Base-by-base conservation (phyloP, 2,329 filamentous ascomycete genomes). In the Aspergillus japonicus region DNA sequence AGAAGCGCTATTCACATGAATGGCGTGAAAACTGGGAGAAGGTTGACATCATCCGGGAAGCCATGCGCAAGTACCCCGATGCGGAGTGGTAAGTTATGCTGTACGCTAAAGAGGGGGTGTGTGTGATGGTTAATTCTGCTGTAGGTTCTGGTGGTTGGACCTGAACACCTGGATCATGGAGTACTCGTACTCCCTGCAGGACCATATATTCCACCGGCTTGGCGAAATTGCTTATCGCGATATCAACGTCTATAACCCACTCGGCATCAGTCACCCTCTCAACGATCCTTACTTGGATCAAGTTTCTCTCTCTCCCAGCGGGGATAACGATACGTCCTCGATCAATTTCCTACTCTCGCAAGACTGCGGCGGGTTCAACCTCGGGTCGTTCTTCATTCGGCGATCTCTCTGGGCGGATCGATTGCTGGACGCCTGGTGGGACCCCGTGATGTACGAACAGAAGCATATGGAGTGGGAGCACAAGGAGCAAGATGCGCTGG, bases 11-110 rank as follows among this genome's bases (percentile, higher is more conserved):
- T 74, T 94, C 95, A 29, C 95, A 99, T 78, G 95, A 99, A 78
- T 99, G 95, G 95, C 87, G 95, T 71, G 95, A 99, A 78, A 96
- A 94, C 75, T 99, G 95, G 95, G 95, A 99, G 78, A 99, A 98
- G 82, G 93, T 97, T 62, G 95, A 99, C 75, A 92, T 92, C 47
- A 87, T 99, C 69, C 87, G 94, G 62, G 90, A 91, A 62, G 88
- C 89, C 49, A 88, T 99, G 84, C 86, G 88, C 73, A 97, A 97
- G 75, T 97, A 98, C 72, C 95, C 95, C 29, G 85, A 96, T 64
- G 95, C 94, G 35, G 94, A 99, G 81, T 99, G 95, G 95, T 96
- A 82, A 77, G 87, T 77, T 44, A 56, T 39, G 7, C 3, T 14
- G 16, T 49, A 5, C 11, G 14, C 7, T 0, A 21, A 48, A 31